phyloP scores from a whole-genome alignment of 2,329 filamentous ascomycete genomes.

The Cadophora gregata region DNA sequence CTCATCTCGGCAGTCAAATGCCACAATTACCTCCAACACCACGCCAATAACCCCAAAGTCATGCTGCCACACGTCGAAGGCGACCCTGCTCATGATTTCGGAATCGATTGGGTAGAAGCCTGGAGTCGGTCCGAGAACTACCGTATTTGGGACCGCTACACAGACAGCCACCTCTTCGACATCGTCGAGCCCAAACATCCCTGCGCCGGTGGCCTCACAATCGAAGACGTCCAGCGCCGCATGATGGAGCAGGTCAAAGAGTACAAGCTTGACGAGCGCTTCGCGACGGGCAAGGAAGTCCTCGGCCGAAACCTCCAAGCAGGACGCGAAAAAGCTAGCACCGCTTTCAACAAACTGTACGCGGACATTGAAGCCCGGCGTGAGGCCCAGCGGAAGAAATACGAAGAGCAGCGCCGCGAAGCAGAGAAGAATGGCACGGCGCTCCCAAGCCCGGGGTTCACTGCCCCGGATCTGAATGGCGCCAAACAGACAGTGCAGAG shows the following conservation, averaged over 20 bases:
- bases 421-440: constrained; percentile 35
- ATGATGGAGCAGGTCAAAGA: constrained; percentile 92
- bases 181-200: constrained; percentile 93
- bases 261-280: constrained; percentile 88
- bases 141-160: constrained; percentile 80
- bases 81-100: constrained; percentile 85
- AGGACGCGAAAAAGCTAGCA: constrained; percentile 85
- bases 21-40: constrained; percentile 67
- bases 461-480: constrained; percentile 48
- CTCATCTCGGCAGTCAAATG: constrained; percentile 91
- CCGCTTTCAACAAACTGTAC: constrained; percentile 87
- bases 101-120: constrained; percentile 80
- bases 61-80: constrained; percentile 74
- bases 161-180: constrained; percentile 89
- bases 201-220: constrained; percentile 87
- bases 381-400: constrained; percentile 71
- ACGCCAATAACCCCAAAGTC: constrained; percentile 62
- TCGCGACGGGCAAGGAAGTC: constrained; percentile 82
- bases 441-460: constrained; percentile 30
- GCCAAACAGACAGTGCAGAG: constrained; percentile 54
- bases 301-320: constrained; percentile 89
- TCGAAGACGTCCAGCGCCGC: constrained; percentile 92
- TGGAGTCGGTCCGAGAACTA: constrained; percentile 93
- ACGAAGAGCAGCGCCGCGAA: constrained; percentile 58
- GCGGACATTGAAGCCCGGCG: constrained; percentile 85